Conservation (phyloP, 164 flowering plant species). For the Amborella trichopoda region DNA sequence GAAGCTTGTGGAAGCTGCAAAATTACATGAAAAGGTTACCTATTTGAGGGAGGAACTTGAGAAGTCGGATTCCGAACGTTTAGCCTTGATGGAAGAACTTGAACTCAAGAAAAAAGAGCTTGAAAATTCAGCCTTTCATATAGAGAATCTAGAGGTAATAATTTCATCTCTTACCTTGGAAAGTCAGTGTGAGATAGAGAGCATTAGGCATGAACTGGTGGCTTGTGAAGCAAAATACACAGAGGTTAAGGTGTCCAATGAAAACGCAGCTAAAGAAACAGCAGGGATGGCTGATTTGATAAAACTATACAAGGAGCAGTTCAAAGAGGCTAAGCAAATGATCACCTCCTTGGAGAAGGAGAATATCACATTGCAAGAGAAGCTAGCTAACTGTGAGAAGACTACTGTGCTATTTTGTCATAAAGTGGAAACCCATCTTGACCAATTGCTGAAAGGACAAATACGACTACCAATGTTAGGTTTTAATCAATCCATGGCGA, state of each 20-base stretch:
- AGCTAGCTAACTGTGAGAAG: slow-evolving; percentile 24
- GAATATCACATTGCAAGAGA: slow-evolving; percentile 38
- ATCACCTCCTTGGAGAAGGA: slow-evolving; percentile 34
- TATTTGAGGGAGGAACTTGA: slow-evolving; percentile 34
- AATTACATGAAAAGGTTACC: slow-evolving; percentile 25
- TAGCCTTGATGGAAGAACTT: slow-evolving; percentile 32
- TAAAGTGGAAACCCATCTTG: slow-evolving; percentile 22
- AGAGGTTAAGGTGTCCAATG: slow-evolving; percentile 39
- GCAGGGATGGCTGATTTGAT: slow-evolving; percentile 22
- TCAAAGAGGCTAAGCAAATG: slow-evolving; percentile 25
- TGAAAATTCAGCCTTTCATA: slow-evolving; percentile 19
- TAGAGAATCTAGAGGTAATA: slow-evolving; percentile 52
- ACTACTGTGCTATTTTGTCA: slow-evolving; percentile 16
- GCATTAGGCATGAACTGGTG: slow-evolving; percentile 57
- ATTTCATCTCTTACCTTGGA: slow-evolving; percentile 49
- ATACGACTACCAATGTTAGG: background rate
- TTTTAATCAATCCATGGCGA: slow-evolving; percentile 2
- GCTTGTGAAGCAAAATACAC: slow-evolving; percentile 37
- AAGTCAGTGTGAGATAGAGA: slow-evolving; percentile 78
- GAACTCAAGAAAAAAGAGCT: slow-evolving; percentile 43
- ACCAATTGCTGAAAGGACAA: slow-evolving; percentile 10
- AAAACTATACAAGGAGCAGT: slow-evolving; percentile 22
- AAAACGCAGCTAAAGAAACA: slow-evolving; percentile 39
- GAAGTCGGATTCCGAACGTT: slow-evolving; percentile 30
- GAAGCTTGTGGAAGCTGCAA: slow-evolving; percentile 32